phyloP scores from a whole-genome alignment of 192 early-diverging fungal genomes.

The Gigaspora rosea region DNA sequence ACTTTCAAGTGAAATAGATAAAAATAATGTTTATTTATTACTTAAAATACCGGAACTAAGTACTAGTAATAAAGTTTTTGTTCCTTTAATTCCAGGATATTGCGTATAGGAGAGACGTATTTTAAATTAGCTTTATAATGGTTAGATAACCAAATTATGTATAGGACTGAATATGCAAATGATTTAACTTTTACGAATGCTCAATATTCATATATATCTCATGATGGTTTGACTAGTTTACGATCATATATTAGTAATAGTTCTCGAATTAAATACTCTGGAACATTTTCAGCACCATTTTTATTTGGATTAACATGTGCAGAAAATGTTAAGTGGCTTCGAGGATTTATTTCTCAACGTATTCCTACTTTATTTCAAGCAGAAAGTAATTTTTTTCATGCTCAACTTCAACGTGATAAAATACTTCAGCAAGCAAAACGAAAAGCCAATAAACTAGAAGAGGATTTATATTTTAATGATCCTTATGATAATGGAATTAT shows the following conservation, averaged over 20 bases:
- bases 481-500: too few species aligned
- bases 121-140: too few species aligned
- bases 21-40: too few species aligned
- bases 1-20: too few species aligned
- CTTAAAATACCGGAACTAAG: too few species aligned
- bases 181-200: constrained; percentile 5
- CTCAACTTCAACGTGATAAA: too few species aligned
- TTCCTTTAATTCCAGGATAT: constrained; percentile 3
- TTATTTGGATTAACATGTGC: constrained; percentile 5
- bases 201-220: background rate
- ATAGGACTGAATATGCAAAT: constrained; percentile 7
- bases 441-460: too few species aligned
- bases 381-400: too few species aligned
- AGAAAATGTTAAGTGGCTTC: constrained; percentile 7
- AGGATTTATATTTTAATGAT: too few species aligned
- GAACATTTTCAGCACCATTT: background rate
- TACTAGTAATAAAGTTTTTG: constrained; percentile 23
- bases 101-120: background rate
- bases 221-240: background rate
- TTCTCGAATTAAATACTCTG: background rate
- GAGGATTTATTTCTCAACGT: constrained; percentile 17
- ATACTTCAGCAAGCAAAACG: too few species aligned
- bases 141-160: background rate
- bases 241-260: background rate
- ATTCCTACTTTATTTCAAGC: constrained; percentile 8